Evolutionary conservation across 371 early-diverging fungal genomes (phyloP).

Genomic region (Apophysomyces elegans): DNA sequence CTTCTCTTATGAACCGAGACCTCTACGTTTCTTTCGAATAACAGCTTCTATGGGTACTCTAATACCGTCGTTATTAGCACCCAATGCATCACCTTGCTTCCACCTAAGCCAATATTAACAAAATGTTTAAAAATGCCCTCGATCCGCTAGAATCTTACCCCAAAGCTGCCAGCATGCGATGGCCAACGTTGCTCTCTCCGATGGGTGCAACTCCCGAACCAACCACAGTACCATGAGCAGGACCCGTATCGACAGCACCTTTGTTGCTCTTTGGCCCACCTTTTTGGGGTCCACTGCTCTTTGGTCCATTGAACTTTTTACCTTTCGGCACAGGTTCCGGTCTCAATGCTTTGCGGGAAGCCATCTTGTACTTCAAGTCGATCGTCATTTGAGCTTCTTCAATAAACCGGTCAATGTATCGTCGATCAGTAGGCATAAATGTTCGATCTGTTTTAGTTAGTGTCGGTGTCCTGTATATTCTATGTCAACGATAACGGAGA

Average conservation of each 20-base stretch:
- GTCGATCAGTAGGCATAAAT: slow-evolving; percentile 51
- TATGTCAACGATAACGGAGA: no score
- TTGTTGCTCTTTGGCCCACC: not conserved
- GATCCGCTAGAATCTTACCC: slow-evolving; percentile 50
- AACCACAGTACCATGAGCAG: slow-evolving; percentile 67
- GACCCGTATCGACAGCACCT: not conserved
- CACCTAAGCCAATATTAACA: slow-evolving; percentile 50
- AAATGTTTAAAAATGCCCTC: not conserved
- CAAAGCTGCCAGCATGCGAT: slow-evolving; percentile 82
- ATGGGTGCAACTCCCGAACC: slow-evolving; percentile 70
- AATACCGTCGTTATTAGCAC: slow-evolving; percentile 79
- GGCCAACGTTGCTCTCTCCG: slow-evolving; percentile 72
- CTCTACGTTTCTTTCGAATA: slow-evolving; percentile 72
- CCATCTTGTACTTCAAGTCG: slow-evolving; percentile 25
- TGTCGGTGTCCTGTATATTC: slow-evolving; percentile 33
- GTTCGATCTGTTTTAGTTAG: slow-evolving; percentile 58
- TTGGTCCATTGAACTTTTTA: slow-evolving; percentile 3
- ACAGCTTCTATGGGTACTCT: slow-evolving; percentile 85
- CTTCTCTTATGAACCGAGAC: slow-evolving; percentile 69
- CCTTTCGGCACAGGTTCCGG: slow-evolving; percentile 19
- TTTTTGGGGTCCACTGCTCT: not conserved
- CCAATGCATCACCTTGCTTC: slow-evolving; percentile 84
- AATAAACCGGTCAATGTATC: slow-evolving; percentile 50
- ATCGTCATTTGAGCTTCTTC: slow-evolving; percentile 36
- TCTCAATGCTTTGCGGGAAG: not conserved